Evolutionary conservation across 176 grass and related monocot species (phyloP), one percentile per base, ranked within the genome.

Genomic region (Musa itinerans): DNA sequence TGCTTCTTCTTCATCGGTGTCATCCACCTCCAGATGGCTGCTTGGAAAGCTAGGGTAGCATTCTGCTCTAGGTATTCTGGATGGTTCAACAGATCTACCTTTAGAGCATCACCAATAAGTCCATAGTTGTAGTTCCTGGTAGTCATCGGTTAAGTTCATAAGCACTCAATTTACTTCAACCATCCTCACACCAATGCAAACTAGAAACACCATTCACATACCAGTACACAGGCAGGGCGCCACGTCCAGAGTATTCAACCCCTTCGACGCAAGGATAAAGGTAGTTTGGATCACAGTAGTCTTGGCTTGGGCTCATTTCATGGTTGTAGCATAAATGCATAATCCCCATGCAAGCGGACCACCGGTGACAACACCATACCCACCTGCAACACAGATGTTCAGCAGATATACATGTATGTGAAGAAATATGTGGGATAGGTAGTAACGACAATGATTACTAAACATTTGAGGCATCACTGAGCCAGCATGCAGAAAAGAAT

Each of bases 11-110:
- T 21, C 57, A 59, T 59, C n/a, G 56, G 56, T 59, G 84, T 96
- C 89, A 96, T 89, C 92, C 92, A 96, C 83, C 87, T 89, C 92
- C 92, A 96, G 2, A 96, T 79, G 34, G 92, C 85, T 29, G 92
- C 87, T 83, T 92, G 83, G 86, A 92, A 96, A 50, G 92, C 92
- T 9, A 96, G 54, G 19, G 92, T 96, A 20, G 89, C 87, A 82
- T 96, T 96, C 69, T 92, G 85, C 72, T 92, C 92, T 43, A 96
- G 50, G 88, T 89, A 86, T 59, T 96, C 92, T 17, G 92, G 92
- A 83, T 92, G 92, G 73, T 90, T 69, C 81, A 96, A 83, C 56
- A 96, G 83, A 89, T 92, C 83, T 59, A 87, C 65, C 55, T 92
- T 88, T 49, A 96, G 80, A 50, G 83, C 87, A 34, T 86, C 74